A percentile compares a stretch with the other conserved stretches of the same genome.
These are phyloP conservation scores for Phaeodactylum tricornutum DNA, from an alignment of 108 stramenopile species.

Conservation along the genomic window DNA sequence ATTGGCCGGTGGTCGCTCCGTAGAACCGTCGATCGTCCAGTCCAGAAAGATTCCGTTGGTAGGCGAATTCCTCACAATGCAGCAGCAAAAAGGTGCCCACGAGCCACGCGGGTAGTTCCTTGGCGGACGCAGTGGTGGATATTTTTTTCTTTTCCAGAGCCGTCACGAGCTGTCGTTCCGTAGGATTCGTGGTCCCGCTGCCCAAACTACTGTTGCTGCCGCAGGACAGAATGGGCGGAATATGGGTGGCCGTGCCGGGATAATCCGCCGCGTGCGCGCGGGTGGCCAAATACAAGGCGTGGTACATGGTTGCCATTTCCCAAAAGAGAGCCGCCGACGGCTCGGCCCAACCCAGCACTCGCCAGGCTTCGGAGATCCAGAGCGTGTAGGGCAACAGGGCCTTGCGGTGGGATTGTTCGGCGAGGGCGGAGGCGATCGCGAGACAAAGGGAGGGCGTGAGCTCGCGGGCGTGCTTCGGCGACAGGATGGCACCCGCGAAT, in stretches of 20 bases:
- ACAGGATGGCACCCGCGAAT: conserved; percentile 67
- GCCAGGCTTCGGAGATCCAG: conserved; percentile 90
- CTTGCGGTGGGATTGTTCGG: conserved; percentile 39
- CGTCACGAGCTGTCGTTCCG: conserved; percentile 11
- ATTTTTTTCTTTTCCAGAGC: conserved; percentile 34
- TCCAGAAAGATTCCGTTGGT: conserved; percentile 54
- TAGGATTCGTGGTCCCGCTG: conserved; percentile 37
- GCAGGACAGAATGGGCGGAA: conserved; percentile 80
- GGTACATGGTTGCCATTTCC: conserved; percentile 95
- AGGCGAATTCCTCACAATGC: conserved; percentile 73
- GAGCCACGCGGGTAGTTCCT: conserved; percentile 81
- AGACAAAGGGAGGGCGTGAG: conserved; percentile 48
- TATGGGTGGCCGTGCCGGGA: conserved; percentile 16
- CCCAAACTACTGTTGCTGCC: conserved; percentile 71
- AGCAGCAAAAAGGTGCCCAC: conserved; percentile 71
- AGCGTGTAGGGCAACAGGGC: conserved; percentile 65
- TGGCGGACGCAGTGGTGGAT: conserved; percentile 47
- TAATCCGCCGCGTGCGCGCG: conserved; percentile 31
- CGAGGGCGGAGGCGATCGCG: conserved; percentile 47
- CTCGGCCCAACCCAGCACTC: conserved; percentile 80
- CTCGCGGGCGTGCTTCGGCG: conserved; percentile 70
- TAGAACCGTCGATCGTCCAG: conserved; percentile 67
- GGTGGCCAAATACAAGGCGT: conserved; percentile 64
- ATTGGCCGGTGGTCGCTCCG: conserved; percentile 6
- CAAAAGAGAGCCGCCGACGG: conserved; percentile 87